Evolutionary conservation across 129 eudicot species (phyloP), one percentile per base, ranked within the genome.

Genomic region (Chrysanthemum lavandulifolium): DNA sequence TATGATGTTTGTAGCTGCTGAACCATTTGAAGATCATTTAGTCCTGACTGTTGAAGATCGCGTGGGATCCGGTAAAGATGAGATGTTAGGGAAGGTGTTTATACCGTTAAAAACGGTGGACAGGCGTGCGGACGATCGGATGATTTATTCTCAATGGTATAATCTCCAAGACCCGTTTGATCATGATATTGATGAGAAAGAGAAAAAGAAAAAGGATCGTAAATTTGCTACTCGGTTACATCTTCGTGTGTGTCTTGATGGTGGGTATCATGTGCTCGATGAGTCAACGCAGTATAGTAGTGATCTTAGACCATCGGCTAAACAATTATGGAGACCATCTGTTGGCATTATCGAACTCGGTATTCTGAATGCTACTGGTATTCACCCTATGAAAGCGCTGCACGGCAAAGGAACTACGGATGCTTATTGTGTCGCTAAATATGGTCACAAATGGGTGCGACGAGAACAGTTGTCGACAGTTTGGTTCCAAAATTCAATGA

Each of bases 271-370:
- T 21, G 98, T 93, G 50, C 89, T 93, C 13, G 92, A 93, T 50
- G 98, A 93, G 76, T 93, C 98, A 12, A 93, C 98, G 49, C 95
- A 89, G 60, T 87, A 93, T 72, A 93, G 97, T 49, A 93, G 98
- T 65, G 98, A 93, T 82, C 90, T 93, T n/a, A 71, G 98, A 52
- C 96, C 98, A 1, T 82, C 92, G 3, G 90, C 91, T 5, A 93
- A 85, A 71, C 98, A 89, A 77, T 84, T 93, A 4, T 89, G 98
- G 98, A 93, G 80, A 81, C 89, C 88, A n/a, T 80, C 96, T 0
- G 81, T 89, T 2, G 98, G 98, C 57, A 52, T 89, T n/a, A 73
- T 93, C 61, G 98, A 93, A 74, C 84, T 93, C 1, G 98, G 98
- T n/a, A 86, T 93, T 33, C 59, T 93, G 36, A 87, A 81, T 67